Conservation (phyloP, 768 basidiomycete species). For the Lanmaoa pseudosensibilis region DNA sequence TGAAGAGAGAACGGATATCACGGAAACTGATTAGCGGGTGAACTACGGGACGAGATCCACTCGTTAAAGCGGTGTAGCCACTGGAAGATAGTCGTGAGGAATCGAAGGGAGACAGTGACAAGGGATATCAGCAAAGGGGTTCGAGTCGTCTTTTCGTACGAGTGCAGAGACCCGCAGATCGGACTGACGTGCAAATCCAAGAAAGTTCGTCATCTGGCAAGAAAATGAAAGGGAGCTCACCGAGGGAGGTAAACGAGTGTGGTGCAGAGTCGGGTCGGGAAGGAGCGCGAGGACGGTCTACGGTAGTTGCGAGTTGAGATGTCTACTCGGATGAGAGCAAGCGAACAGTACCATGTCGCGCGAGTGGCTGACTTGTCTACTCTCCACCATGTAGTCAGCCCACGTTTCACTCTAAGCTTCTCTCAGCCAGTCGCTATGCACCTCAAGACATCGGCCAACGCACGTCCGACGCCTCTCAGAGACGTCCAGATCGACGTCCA, state of each 20-base stretch:
- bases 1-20: background rate
- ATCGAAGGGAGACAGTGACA: background rate
- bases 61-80: background rate
- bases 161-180: constrained; percentile 32
- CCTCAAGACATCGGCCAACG: background rate
- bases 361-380: constrained; percentile 19
- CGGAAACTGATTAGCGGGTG: background rate
- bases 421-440: constrained; percentile 1
- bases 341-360: too few species aligned
- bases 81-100: constrained; percentile 11
- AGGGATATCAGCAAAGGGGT: constrained; percentile 42
- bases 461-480: constrained; percentile 17
- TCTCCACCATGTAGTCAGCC: background rate
- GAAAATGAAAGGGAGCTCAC: constrained; percentile 17
- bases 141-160: constrained; percentile 39
- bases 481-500: constrained; percentile 21
- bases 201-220: constrained; percentile 43
- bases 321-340: background rate
- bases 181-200: constrained; percentile 67
- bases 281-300: background rate
- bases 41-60: background rate
- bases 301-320: constrained; percentile 3
- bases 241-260: constrained; percentile 2
- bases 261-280: too few species aligned
- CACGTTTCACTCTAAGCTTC: background rate